Evolutionary conservation across 2,329 filamentous ascomycete species (phyloP).

Genomic region (Talaromyces funiculosus): DNA sequence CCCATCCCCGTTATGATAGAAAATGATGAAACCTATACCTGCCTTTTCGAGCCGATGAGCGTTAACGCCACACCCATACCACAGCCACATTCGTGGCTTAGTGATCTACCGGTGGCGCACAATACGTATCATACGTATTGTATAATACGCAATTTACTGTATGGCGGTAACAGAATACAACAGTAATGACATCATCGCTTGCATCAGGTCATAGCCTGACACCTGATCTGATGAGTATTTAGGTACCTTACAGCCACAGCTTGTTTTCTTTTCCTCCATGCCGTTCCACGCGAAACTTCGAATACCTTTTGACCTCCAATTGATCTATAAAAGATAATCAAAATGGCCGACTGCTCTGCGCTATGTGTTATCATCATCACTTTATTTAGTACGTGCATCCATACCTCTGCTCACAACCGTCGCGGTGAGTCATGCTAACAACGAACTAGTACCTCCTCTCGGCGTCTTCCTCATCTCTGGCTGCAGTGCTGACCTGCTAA

Average conservation of each 20-base stretch:
- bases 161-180: not conserved
- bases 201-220: not conserved
- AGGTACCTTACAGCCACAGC: not conserved
- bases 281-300: not conserved
- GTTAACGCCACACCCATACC: not conserved
- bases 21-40: not conserved
- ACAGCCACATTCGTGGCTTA: not conserved
- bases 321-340: not conserved
- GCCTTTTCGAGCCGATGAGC: not conserved
- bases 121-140: not conserved
- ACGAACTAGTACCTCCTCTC: conserved; percentile 55
- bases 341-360: conserved; percentile 13
- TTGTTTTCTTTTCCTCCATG: not conserved
- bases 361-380: conserved; percentile 41
- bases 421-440: not conserved
- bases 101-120: not conserved
- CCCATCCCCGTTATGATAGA: not conserved
- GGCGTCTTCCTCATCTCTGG: conserved; percentile 61
- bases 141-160: not conserved
- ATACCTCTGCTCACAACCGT: not conserved
- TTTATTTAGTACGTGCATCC: conserved; percentile 33
- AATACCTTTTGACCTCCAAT: not conserved
- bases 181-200: conserved; percentile 1
- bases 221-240: not conserved
- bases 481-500: conserved; percentile 59